Evolutionary conservation across 2,329 filamentous ascomycete genomes (phyloP).

Genomic region (Neofusicoccum ribis): DNA sequence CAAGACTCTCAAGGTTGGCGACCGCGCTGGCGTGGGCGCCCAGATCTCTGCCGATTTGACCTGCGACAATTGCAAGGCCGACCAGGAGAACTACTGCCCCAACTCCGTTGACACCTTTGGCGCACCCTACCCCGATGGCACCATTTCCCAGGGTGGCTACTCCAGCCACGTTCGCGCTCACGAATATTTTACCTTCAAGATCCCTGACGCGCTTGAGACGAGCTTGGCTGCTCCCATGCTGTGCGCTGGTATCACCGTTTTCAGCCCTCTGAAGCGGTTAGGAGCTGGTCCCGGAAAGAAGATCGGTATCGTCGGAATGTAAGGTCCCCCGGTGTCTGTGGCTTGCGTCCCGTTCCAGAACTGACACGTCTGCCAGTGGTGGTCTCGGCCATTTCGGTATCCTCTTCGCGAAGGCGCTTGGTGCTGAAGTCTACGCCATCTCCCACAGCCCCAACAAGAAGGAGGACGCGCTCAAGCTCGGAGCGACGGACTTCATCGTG

Average conservation of each 20-base stretch:
- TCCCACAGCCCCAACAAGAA: constrained; percentile 62
- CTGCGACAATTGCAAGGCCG: constrained; percentile 53
- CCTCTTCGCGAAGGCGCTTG: constrained; percentile 63
- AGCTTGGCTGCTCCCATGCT: constrained; percentile 74
- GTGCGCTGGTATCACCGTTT: constrained; percentile 81
- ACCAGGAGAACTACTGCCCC: constrained; percentile 56
- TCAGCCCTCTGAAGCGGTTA: constrained; percentile 74
- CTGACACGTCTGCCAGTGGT: constrained; percentile 43
- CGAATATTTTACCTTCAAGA: constrained; percentile 74
- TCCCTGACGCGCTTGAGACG: constrained; percentile 68
- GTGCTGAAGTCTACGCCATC: constrained; percentile 63
- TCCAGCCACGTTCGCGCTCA: constrained; percentile 69
- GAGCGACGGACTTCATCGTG: constrained; percentile 61
- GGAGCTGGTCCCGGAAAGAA: constrained; percentile 77
- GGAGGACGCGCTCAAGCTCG: constrained; percentile 59
- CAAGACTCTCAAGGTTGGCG: constrained; percentile 48
- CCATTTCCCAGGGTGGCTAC: constrained; percentile 67
- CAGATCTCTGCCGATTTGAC: constrained; percentile 53
- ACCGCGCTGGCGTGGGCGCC: constrained; percentile 52
- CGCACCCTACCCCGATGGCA: constrained; percentile 55
- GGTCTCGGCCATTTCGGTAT: constrained; percentile 69
- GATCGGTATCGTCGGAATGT: constrained; percentile 71
- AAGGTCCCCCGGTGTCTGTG: constrained; percentile 22
- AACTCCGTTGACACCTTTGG: constrained; percentile 53
- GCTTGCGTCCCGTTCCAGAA: no score